Base-by-base conservation (phyloP, 2,329 filamentous ascomycete genomes). In the Cladophialophora yegresii region DNA sequence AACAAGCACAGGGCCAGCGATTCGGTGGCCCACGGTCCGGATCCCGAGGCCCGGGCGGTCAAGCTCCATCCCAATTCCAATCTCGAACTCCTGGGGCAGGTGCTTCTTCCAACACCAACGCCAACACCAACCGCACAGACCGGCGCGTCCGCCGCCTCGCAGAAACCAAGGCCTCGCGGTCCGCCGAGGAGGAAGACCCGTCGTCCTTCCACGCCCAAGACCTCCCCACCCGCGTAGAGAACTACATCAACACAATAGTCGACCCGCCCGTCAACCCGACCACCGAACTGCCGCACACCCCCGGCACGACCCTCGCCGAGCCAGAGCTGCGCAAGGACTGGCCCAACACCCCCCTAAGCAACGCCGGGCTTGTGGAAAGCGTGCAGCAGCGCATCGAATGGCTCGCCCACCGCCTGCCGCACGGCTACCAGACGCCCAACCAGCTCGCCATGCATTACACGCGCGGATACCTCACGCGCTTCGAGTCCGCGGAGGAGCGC, bases 331-430 rank as follows among this genome's bases (percentile, higher is more conserved):
- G 64, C 50, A 61, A 61, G 10, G 70, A 72, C 60, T 72, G 70
- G 70, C 70, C 70, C 9, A 68, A 70, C 62, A 71, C 68, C 12
- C 69, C 70, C 1, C 61, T 70, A 13, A 61, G 62, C n/a, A 53
- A 40, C 23, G 63, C 67, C 5, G 67, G 68, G 8, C 23, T 71
- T 33, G 65, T 63, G 26, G 68, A 70, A 40, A 65, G 63, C 22
- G 65, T 72, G 23, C 66, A 70, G 54, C 69, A 72, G 43, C 65
- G 70, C 50, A 67, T 72, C 36, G 64, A 70, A 43, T 71, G 67
- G 68, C 67, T 71, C 16, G 69, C 70, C 16, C 68, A 71, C 28
- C 66, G 69, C 13, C 55, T 72, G 8, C 69, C 69, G 26, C 70
- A 72, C 47, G 69, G 67, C 54, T 71, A 72, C 55, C 66, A 71